Evolutionary conservation across 2,329 filamentous ascomycete species (phyloP).

Genomic region (Daldinia sp.): DNA sequence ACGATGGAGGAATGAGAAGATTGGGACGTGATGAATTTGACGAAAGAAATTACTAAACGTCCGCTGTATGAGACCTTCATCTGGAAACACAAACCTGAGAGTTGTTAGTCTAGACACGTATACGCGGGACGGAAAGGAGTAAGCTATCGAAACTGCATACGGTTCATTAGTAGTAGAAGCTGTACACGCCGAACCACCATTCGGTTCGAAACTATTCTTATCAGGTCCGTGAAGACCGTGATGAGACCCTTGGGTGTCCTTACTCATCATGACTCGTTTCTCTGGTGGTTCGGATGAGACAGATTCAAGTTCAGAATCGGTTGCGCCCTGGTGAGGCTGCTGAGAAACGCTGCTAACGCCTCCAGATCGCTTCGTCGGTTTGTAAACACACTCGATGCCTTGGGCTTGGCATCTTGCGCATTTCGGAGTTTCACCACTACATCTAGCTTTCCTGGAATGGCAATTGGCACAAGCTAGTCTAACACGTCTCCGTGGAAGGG

Average conservation of each 20-base stretch:
- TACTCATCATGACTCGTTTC: conserved; percentile 45
- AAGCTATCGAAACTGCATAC: conserved; percentile 39
- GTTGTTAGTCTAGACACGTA: conserved; percentile 36
- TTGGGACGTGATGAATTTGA: conserved; percentile 66
- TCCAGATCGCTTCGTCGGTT: conserved; percentile 48
- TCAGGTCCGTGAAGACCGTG: conserved; percentile 45
- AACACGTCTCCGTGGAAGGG: conserved; percentile 62
- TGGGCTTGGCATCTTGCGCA: conserved; percentile 62
- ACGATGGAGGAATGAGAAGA: conserved; percentile 66
- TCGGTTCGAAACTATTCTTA: conserved; percentile 36
- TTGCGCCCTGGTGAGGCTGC: conserved; percentile 39
- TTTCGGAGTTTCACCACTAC: conserved; percentile 64
- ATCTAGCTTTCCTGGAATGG: conserved; percentile 65
- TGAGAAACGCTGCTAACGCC: conserved; percentile 37
- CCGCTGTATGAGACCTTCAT: conserved; percentile 58
- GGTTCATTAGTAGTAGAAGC: conserved; percentile 36
- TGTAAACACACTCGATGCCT: conserved; percentile 64
- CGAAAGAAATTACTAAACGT: conserved; percentile 67
- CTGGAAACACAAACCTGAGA: conserved; percentile 53
- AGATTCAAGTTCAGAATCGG: conserved; percentile 47
- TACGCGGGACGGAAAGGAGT: conserved; percentile 13
- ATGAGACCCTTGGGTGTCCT: conserved; percentile 46
- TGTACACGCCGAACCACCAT: conserved; percentile 30
- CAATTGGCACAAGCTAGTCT: conserved; percentile 66
- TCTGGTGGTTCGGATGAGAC: conserved; percentile 47